Percentiles rank a stretch among this genome's conserved stretches.
Conservation (phyloP, 768 basidiomycete genomes). For the Gymnopilus dilepis region DNA sequence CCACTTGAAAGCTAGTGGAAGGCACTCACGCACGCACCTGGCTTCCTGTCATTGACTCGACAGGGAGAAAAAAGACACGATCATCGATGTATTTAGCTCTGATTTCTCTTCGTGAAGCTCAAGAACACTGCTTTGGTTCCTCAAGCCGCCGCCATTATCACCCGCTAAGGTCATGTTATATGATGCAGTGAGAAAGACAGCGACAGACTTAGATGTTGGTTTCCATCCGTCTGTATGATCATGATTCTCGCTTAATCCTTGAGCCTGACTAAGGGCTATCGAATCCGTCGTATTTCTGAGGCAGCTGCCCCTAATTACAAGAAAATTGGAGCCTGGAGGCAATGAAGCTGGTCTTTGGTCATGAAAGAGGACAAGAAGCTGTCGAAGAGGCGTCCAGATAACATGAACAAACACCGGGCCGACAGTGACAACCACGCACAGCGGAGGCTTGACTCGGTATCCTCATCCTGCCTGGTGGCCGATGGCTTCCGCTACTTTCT, state of each 20-base stretch:
- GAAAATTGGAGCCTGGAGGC: too few relatives aligned
- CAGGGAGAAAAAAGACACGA: background rate
- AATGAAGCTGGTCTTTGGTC: too few relatives aligned
- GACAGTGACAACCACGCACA: too few relatives aligned
- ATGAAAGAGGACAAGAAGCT: too few relatives aligned
- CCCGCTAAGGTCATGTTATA: background rate
- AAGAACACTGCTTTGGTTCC: background rate
- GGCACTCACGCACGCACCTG: background rate
- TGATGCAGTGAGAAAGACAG: background rate
- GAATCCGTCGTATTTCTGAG: too few relatives aligned
- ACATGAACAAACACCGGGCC: too few relatives aligned
- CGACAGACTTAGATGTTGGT: background rate
- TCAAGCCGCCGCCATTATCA: background rate
- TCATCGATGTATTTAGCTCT: background rate
- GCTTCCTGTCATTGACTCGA: background rate
- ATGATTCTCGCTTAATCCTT: too few relatives aligned
- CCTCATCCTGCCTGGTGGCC: background rate
- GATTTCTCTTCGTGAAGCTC: background rate
- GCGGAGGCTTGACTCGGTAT: too few relatives aligned
- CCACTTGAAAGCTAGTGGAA: too few relatives aligned
- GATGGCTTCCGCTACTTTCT: background rate
- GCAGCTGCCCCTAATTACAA: too few relatives aligned
- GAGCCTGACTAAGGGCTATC: too few relatives aligned
- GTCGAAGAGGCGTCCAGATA: too few relatives aligned
- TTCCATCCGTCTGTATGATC: background rate